Conservation (phyloP, 192 early-diverging fungal genomes). For the Rhizophagus clarus region DNA sequence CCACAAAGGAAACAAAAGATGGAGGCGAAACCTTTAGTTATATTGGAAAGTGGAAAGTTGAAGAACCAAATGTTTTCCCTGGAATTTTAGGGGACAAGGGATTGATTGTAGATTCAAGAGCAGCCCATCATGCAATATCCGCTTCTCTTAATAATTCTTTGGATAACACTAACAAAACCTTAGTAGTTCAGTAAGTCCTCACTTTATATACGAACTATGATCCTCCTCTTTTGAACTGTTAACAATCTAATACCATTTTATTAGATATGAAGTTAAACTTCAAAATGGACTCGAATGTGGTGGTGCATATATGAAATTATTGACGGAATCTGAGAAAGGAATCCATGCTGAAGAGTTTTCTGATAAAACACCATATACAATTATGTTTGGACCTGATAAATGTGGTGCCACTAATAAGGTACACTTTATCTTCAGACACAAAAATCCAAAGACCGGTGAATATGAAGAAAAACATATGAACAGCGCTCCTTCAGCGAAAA, state of each 20-base stretch:
- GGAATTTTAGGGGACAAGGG: conserved; percentile 72
- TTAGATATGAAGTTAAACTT: conserved; percentile 83
- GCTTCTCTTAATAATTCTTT: conserved; percentile 68
- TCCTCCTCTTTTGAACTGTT: background rate
- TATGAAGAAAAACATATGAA: conserved; percentile 87
- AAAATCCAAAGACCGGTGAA: conserved; percentile 78
- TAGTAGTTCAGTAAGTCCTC: conserved; percentile 74
- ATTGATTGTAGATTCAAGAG: conserved; percentile 78
- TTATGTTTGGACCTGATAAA: conserved; percentile 95
- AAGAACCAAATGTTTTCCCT: conserved; percentile 60
- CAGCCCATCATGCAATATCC: conserved; percentile 88
- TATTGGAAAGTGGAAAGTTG: conserved; percentile 77
- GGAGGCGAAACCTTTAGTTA: conserved; percentile 72
- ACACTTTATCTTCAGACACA: conserved; percentile 92
- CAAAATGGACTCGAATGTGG: conserved; percentile 87
- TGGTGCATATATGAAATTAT: conserved; percentile 91
- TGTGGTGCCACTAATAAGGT: conserved; percentile 89
- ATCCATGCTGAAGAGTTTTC: conserved; percentile 72
- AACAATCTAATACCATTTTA: background rate
- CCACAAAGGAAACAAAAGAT: conserved; percentile 75
- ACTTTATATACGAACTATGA: background rate
- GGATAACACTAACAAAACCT: conserved; percentile 69
- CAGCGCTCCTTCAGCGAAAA: conserved; percentile 66
- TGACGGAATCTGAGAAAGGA: conserved; percentile 61
- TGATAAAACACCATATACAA: conserved; percentile 80